Conservation (phyloP, 306 rosid species). For the Quercus robur region DNA sequence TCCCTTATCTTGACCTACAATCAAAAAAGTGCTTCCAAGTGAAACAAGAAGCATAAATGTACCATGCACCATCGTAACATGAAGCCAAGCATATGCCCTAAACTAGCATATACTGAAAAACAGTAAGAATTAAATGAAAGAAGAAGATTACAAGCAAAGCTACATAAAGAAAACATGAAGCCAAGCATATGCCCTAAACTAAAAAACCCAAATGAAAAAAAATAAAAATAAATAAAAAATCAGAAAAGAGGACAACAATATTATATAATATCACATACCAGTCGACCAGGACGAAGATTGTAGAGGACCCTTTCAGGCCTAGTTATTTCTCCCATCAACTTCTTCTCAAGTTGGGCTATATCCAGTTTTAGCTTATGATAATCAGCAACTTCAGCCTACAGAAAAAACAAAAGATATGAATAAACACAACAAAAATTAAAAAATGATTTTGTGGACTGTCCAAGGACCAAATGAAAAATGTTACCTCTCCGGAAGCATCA, state of each 20-base stretch:
- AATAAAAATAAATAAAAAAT: not conserved
- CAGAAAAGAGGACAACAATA: not conserved
- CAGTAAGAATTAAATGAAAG: not conserved
- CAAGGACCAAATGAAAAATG: constrained; percentile 5
- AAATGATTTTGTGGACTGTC: constrained; percentile 3
- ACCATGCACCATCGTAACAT: not conserved
- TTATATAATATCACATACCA: constrained; percentile 54
- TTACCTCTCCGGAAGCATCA: constrained; percentile 92
- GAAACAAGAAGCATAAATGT: not conserved
- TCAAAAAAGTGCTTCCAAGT: constrained; percentile 17
- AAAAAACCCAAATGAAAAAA: not conserved
- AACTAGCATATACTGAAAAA: not conserved
- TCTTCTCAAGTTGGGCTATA: constrained; percentile 78
- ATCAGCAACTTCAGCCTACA: constrained; percentile 87
- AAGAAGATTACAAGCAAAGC: not conserved
- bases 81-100: not conserved
- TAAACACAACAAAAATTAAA: constrained; percentile 7
- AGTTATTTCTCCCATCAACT: constrained; percentile 82
- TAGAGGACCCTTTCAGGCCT: constrained; percentile 88
- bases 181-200: not conserved
- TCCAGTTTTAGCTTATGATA: constrained; percentile 87
- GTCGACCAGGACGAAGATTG: constrained; percentile 92
- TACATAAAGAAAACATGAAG: not conserved
- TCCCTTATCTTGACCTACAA: constrained; percentile 85
- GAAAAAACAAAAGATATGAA: not conserved